Evolutionary conservation across 2,329 filamentous ascomycete species (phyloP), one percentile per base, ranked within the genome.

Genomic region (Thelonectria rubi): DNA sequence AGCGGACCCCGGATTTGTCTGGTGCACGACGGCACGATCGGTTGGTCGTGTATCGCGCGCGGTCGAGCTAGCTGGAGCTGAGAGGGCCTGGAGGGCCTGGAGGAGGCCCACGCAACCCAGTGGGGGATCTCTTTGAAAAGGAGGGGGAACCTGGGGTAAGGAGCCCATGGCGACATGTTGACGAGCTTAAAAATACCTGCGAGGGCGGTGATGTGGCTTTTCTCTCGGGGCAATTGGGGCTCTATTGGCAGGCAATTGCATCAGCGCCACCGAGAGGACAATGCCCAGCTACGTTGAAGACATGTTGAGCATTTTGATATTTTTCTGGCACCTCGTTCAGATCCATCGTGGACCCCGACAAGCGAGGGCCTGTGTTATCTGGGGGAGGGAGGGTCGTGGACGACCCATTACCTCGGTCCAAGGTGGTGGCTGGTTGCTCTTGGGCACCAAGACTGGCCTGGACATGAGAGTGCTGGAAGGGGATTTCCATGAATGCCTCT

Each of bases 61-160:
- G n/a, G n/a, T n/a, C n/a, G n/a, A n/a, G n/a, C n/a, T n/a, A n/a
- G n/a, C n/a, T n/a, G n/a, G n/a, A n/a, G n/a, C n/a, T n/a, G n/a
- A n/a, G n/a, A n/a, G n/a, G n/a, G n/a, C n/a, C n/a, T n/a, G n/a
- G n/a, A n/a, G 10, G 12, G 24, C 12, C 20, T 26, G 10, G 21
- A n/a, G 4, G 24, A 54, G 39, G 40, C 32, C 47, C 42, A 53
- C 42, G 55, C 30, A 49, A 9, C 30, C 32, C 21, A 48, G 20
- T 52, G 42, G 55, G 55, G 11, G 5, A 54, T 34, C 43, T 34
- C 40, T 26, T 54, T 51, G 34, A 50, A 21, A 45, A 17, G 24
- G 48, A 53, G 57, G 52, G 58, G 60, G 62, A 70, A 69, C 43
- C 68, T 71, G 69, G 69, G 69, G 69, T 70, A 70, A 30, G 7